Evolutionary conservation across 225 moss, liverwort and hornwort species (phyloP).

Genomic region (Bryum argenteum): DNA sequence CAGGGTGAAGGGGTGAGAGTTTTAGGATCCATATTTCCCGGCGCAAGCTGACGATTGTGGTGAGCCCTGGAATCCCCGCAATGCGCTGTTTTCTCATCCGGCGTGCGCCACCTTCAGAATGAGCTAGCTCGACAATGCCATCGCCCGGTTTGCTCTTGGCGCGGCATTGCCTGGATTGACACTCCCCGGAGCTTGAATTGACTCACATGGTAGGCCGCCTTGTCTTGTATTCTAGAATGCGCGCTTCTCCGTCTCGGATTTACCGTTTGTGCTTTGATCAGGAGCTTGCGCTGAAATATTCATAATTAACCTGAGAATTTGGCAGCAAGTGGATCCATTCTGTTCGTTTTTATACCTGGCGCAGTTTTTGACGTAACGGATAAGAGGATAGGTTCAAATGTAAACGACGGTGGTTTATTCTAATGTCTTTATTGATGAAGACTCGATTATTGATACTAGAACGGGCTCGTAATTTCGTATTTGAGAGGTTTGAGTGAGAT

Average conservation of each 20-base stretch:
- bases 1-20: not conserved
- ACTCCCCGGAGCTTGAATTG: not conserved
- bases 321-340: not conserved
- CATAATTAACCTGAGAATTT: not conserved
- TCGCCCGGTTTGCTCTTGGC: constrained; percentile 3
- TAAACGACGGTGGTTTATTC: not conserved
- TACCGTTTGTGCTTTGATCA: not conserved
- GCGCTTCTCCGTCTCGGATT: not conserved
- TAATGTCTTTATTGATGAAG: not conserved
- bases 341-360: not conserved
- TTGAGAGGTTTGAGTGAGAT: too few relatives aligned
- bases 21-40: constrained; percentile 39
- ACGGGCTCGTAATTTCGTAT: too few relatives aligned
- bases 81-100: not conserved
- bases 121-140: not conserved
- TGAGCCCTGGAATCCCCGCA: not conserved
- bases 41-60: constrained; percentile 12
- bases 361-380: not conserved
- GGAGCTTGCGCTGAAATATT: not conserved
- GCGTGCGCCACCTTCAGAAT: not conserved
- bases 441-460: not conserved
- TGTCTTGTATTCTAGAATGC: not conserved
- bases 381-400: not conserved
- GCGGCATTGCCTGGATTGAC: constrained; percentile 18
- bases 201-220: not conserved